These are phyloP conservation scores for Rhododendron griersonianum DNA, from an alignment of 148 eudicot genomes.

Conservation along the genomic window DNA sequence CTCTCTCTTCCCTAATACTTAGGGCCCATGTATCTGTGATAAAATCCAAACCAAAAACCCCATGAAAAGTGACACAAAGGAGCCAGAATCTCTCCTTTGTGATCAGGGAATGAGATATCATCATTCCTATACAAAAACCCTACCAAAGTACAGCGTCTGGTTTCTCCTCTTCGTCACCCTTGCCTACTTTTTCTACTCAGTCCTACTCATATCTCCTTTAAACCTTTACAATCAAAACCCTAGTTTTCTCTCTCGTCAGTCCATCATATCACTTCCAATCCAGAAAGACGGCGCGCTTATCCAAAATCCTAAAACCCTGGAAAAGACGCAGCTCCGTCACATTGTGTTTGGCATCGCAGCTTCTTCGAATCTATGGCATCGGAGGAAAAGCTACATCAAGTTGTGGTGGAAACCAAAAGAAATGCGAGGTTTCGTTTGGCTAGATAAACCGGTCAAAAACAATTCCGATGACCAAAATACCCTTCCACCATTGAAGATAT, in stretches of 20 bases:
- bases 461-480: background rate
- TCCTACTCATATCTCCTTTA: background rate
- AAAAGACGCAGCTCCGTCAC: slow-evolving; percentile 29
- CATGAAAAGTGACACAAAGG: background rate
- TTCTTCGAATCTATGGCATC: slow-evolving; percentile 41
- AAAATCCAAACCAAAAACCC: background rate
- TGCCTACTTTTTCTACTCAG: slow-evolving; percentile 3
- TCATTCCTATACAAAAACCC: background rate
- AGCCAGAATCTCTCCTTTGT: background rate
- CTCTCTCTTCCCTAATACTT: background rate
- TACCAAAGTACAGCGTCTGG: slow-evolving; percentile 1
- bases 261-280: background rate
- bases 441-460: slow-evolving; percentile 23
- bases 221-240: background rate
- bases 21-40: background rate
- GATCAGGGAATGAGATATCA: background rate
- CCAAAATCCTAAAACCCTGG: slow-evolving; percentile 5
- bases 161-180: slow-evolving; percentile 19
- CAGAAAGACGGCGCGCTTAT: background rate
- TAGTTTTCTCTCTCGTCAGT: background rate
- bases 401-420: slow-evolving; percentile 55
- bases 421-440: slow-evolving; percentile 51
- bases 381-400: slow-evolving; percentile 39
- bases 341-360: slow-evolving; percentile 56
- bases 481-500: slow-evolving; percentile 35